A percentile compares a stretch with the other conserved stretches of the same genome.
phyloP scores from a whole-genome alignment of 805 yeast species.

The Isabelozyma pseudorhagii region DNA sequence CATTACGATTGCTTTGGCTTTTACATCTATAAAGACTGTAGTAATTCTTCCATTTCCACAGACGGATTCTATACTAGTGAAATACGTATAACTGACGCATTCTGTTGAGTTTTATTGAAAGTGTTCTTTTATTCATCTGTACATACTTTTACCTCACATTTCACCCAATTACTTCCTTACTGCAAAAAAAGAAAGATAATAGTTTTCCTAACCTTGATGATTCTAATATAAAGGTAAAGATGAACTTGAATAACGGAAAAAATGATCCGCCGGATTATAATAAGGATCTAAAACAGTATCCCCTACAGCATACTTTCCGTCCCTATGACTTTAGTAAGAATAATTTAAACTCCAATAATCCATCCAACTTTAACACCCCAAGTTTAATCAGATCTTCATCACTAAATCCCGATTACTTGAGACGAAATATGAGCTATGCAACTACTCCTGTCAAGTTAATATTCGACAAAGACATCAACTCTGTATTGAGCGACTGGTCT shows the following conservation, averaged over 20 bases:
- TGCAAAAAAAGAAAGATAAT: too few relatives aligned
- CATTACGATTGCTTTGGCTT: too few relatives aligned
- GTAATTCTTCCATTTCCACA: too few relatives aligned
- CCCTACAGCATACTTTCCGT: background rate
- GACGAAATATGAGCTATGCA: constrained; percentile 13
- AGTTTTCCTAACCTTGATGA: too few relatives aligned
- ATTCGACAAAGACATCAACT: constrained; percentile 26
- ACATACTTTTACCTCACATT: too few relatives aligned
- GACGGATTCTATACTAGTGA: too few relatives aligned
- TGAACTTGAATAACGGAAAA: background rate
- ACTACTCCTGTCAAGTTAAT: constrained; percentile 26
- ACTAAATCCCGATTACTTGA: constrained; percentile 16
- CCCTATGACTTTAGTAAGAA: background rate
- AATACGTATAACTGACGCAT: too few relatives aligned
- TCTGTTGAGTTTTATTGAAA: too few relatives aligned
- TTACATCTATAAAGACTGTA: too few relatives aligned
- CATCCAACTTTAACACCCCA: background rate
- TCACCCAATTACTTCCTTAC: too few relatives aligned
- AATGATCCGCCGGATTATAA: background rate
- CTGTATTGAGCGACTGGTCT: constrained; percentile 46
- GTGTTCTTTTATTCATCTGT: too few relatives aligned
- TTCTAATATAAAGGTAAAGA: background rate
- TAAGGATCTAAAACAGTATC: background rate
- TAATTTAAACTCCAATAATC: background rate
- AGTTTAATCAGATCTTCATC: constrained; percentile 19